Evolutionary conservation across 1,139 yeast genomes (phyloP).

Genomic region (Suhomyces guaymorum): DNA sequence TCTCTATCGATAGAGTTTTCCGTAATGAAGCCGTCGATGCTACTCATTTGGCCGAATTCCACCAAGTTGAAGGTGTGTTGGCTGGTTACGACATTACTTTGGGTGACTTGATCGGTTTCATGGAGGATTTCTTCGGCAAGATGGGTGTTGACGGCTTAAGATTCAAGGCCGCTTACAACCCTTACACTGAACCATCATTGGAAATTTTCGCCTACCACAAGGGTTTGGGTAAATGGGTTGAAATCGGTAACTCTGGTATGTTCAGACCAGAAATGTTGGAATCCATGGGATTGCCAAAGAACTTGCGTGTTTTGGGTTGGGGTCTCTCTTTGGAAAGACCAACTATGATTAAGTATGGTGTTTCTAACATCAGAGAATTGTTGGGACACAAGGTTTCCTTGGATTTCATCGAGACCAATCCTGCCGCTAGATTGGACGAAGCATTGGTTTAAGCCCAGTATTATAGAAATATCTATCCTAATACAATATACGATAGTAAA

Average conservation of each 20-base stretch:
- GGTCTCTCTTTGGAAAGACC: conserved; percentile 98
- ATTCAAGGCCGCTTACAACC: conserved; percentile 98
- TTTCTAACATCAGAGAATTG: conserved; percentile 90
- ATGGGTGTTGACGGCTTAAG: conserved; percentile 96
- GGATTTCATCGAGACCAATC: conserved; percentile 92
- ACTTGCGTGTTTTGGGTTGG: conserved; percentile 94
- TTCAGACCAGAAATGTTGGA: conserved; percentile 99
- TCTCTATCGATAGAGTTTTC: conserved; percentile 97
- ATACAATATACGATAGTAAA: too few relatives aligned
- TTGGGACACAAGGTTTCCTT: conserved; percentile 92
- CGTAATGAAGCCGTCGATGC: conserved; percentile 99
- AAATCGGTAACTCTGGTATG: conserved; percentile 99
- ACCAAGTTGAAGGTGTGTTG: conserved; percentile 98
- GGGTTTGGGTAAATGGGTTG: conserved; percentile 96
- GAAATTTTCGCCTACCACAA: conserved; percentile 97
- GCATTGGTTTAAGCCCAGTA: conserved; percentile 38
- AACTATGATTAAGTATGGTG: conserved; percentile 97
- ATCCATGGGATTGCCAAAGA: conserved; percentile 95
- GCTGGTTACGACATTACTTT: conserved; percentile 94
- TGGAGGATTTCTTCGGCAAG: conserved; percentile 94
- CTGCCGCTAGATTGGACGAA: conserved; percentile 93
- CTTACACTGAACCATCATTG: conserved; percentile 98
- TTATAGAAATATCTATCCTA: too few relatives aligned
- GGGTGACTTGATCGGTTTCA: conserved; percentile 96
- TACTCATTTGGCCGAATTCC: conserved; percentile 99